Conservation (phyloP, 176 grass and related monocot species). For the Alopecurus myosuroides region DNA sequence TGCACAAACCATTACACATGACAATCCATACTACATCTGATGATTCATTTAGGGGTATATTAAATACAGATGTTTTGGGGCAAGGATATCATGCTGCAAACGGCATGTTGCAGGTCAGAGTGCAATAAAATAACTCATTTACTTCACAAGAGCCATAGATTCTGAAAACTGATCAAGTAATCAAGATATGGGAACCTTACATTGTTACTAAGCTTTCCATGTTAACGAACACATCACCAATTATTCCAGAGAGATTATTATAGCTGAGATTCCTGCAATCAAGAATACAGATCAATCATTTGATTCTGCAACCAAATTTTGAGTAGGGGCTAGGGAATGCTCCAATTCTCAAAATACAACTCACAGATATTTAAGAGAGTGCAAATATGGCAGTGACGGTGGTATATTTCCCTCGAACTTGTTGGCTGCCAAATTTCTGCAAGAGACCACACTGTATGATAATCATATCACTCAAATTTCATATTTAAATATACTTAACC, state of each 20-base stretch:
- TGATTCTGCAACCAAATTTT: conserved; percentile 15
- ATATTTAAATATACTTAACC: not conserved
- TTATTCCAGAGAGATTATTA: conserved; percentile 66
- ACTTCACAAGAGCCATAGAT: not conserved
- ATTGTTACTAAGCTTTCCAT: conserved; percentile 63
- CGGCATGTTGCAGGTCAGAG: not conserved
- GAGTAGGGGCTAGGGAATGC: not conserved
- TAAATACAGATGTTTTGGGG: not conserved
- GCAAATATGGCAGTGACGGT: conserved; percentile 57
- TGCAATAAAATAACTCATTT: conserved; percentile 25
- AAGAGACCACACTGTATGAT: not conserved
- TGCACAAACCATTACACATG: not conserved
- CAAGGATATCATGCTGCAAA: not conserved
- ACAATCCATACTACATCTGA: not conserved
- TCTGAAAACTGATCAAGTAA: not conserved
- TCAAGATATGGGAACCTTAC: conserved; percentile 35
- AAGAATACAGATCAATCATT: conserved; percentile 3
- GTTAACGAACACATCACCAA: conserved; percentile 70
- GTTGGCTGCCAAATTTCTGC: conserved; percentile 74
- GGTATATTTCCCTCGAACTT: conserved; percentile 63
- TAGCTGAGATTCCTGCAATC: conserved; percentile 71
- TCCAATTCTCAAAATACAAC: conserved; percentile 22
- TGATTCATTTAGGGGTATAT: conserved; percentile 7
- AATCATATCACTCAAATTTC: not conserved
- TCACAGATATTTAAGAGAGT: conserved; percentile 75